Conservation (phyloP, 345 rosid genomes). For the Dovyalis caffra region DNA sequence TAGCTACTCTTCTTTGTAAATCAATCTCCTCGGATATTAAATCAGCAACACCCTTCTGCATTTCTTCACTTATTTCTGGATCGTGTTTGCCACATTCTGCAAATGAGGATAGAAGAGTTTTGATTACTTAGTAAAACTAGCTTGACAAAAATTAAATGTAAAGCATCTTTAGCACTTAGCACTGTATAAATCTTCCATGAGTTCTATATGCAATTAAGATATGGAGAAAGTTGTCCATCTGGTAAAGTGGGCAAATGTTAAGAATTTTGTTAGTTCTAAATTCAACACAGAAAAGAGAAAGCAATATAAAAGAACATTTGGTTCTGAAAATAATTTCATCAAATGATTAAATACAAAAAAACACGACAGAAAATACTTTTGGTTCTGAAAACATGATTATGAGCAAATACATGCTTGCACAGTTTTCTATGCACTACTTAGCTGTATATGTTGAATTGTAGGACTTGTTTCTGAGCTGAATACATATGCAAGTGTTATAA, state of each 20-base stretch:
- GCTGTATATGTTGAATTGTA: no score
- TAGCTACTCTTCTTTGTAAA: slow-evolving; percentile 35
- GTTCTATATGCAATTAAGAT: not conserved
- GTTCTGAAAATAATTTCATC: no score
- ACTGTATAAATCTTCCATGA: not conserved
- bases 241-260: not conserved
- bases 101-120: not conserved
- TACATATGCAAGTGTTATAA: not conserved
- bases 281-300: not conserved
- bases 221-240: not conserved
- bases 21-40: slow-evolving; percentile 39
- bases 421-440: no score
- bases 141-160: not conserved
- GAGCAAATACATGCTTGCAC: no score
- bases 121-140: not conserved
- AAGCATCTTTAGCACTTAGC: not conserved
- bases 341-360: no score
- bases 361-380: no score
- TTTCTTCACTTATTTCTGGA: slow-evolving; percentile 36
- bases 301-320: no score
- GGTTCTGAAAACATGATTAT: no score
- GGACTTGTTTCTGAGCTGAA: no score
- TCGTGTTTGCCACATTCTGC: slow-evolving; percentile 38
- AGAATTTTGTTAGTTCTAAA: not conserved
- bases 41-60: slow-evolving; percentile 30